Evolutionary conservation across 2,329 filamentous ascomycete species (phyloP).

Genomic region (Phyllosticta ampelicida): DNA sequence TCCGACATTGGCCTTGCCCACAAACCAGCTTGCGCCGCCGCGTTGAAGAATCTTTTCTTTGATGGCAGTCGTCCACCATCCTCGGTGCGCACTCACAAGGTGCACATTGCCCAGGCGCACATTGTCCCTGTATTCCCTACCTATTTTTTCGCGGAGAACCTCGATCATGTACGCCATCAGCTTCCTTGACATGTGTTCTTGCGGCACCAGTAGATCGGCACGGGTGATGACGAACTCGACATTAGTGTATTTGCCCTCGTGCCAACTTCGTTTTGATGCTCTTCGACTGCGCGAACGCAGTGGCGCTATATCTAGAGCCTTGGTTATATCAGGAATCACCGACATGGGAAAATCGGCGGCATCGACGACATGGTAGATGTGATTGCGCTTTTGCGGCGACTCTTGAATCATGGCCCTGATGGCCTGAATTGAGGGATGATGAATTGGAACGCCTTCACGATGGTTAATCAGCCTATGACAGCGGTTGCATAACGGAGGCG

Average conservation of each 20-base stretch:
- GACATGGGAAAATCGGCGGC: conserved; percentile 97
- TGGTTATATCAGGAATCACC: conserved; percentile 64
- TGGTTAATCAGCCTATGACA: conserved; percentile 79
- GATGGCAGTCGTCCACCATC: conserved; percentile 83
- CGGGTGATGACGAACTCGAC: conserved; percentile 87
- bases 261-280: conserved; percentile 32
- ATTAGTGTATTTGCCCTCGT: conserved; percentile 48
- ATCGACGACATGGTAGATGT: conserved; percentile 91
- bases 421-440: conserved; percentile 69
- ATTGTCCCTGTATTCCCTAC: conserved; percentile 48
- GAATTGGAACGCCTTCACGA: conserved; percentile 57
- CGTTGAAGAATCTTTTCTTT: conserved; percentile 77
- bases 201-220: conserved; percentile 73
- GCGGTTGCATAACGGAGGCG: conserved; percentile 63
- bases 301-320: conserved; percentile 58
- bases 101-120: conserved; percentile 80
- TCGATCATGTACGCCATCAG: conserved; percentile 78
- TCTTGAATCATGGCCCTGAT: conserved; percentile 77
- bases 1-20: conserved; percentile 96
- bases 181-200: conserved; percentile 70
- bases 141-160: conserved; percentile 66
- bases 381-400: conserved; percentile 81
- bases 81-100: conserved; percentile 74
- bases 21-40: conserved; percentile 85
- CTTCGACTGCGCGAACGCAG: conserved; percentile 73